phyloP scores from a whole-genome alignment of 441 rosid genomes.

The Melastoma candidum region DNA sequence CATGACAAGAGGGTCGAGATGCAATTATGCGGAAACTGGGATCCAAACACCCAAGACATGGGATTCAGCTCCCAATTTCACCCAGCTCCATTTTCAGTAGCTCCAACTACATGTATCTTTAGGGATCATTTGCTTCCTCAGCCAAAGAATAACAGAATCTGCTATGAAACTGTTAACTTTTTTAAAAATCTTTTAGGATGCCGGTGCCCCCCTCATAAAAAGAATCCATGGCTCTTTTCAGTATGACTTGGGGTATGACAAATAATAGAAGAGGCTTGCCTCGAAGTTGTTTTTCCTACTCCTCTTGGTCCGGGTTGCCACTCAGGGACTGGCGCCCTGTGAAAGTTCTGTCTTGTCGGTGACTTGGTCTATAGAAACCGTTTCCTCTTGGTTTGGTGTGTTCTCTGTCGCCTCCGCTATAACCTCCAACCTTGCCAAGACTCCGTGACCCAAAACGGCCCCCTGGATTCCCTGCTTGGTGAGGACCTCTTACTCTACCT shows the following conservation, averaged over 20 bases:
- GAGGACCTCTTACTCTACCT: constrained; percentile 48
- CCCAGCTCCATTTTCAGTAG: no score
- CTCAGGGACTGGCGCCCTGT: constrained; percentile 23
- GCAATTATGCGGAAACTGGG: no score
- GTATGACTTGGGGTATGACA: constrained; percentile 7
- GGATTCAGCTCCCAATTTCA: no score
- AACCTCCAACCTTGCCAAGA: constrained; percentile 14
- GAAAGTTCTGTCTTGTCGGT: constrained; percentile 35
- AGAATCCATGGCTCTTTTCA: constrained; percentile 14
- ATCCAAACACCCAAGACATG: no score
- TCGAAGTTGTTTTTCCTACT: constrained; percentile 25
- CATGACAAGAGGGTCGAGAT: no score
- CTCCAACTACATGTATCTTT: no score
- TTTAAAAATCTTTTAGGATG: background rate
- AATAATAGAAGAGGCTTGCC: constrained; percentile 7
- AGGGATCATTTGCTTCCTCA: no score
- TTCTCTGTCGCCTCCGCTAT: constrained; percentile 37
- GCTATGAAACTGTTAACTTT: no score
- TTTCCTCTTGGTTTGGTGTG: constrained; percentile 42
- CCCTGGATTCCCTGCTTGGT: constrained; percentile 34
- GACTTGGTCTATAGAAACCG: constrained; percentile 30
- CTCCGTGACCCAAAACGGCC: constrained; percentile 34
- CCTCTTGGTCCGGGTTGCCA: constrained; percentile 27
- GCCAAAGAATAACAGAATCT: no score
- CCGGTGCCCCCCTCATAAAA: background rate